These are phyloP conservation scores for Begonia masoniana DNA, from an alignment of 306 rosid genomes.

Conservation along the genomic window DNA sequence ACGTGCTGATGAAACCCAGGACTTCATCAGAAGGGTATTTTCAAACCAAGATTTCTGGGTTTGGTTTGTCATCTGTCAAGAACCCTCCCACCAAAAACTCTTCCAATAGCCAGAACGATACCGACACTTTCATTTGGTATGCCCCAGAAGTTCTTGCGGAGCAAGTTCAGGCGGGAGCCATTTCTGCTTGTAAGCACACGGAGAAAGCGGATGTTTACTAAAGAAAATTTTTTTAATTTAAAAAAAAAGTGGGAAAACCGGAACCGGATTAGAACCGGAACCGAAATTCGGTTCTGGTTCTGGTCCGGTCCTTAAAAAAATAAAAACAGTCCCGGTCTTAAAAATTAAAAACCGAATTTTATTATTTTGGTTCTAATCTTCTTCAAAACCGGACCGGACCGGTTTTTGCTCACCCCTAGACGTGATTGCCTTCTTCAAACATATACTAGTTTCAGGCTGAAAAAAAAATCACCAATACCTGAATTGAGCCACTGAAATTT, in stretches of 20 bases:
- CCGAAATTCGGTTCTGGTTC: too few relatives aligned
- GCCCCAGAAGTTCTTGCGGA: constrained; percentile 76
- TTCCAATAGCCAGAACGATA: constrained; percentile 13
- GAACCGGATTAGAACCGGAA: too few relatives aligned
- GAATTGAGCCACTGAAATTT: constrained; percentile 37
- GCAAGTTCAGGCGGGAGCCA: constrained; percentile 29
- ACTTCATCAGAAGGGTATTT: constrained; percentile 58
- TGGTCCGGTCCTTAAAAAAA: too few relatives aligned
- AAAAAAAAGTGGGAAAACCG: too few relatives aligned
- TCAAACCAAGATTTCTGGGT: constrained; percentile 69
- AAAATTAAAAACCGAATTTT: too few relatives aligned
- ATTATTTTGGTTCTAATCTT: too few relatives aligned
- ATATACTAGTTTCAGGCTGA: too few relatives aligned
- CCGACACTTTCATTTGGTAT: constrained; percentile 52
- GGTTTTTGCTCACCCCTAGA: too few relatives aligned
- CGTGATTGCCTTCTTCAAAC: too few relatives aligned
- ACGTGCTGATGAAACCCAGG: constrained; percentile 43
- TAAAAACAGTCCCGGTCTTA: too few relatives aligned
- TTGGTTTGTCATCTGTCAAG: constrained; percentile 31
- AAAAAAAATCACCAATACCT: constrained; percentile 29
- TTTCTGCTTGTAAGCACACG: constrained; percentile 21
- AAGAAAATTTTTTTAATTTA: too few relatives aligned
- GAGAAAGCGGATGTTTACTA: constrained; percentile 84
- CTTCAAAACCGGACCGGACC: too few relatives aligned
- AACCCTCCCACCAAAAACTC: constrained; percentile 16